Base-by-base conservation (phyloP, 768 basidiomycete species). In the Leccinellum albellum region DNA sequence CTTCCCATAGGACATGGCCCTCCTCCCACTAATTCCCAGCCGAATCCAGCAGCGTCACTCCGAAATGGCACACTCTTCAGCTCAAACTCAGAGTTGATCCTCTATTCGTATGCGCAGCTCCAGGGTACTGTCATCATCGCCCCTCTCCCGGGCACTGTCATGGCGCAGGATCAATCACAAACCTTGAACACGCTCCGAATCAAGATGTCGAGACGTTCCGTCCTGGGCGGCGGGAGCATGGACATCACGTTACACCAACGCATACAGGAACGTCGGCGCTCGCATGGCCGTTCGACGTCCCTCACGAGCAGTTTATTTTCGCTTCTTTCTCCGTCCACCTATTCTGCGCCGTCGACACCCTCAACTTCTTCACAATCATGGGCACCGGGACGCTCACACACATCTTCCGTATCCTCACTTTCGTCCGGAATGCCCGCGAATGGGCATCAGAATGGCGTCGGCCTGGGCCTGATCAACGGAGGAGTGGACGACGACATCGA, bases 41-140 rank as follows among this genome's bases (percentile, higher is more conserved):
- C 53, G 48, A 69, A 51, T 35, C 31, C 58, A 45, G 62, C 44
- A 2, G 20, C 51, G 49, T 56, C 66, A 2, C 70, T 73, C 14
- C 77, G 76, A 23, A 74, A 76, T 1, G 76, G 81, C 5, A 69
- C 77, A 15, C 80, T 82, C 65, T 72, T 80, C 32, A 70, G 76
- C 23, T 70, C 79, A 3, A 82, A 82, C 56, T 77, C 80, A 0
- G 88, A 93, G 60, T 74, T 90, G 17, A 82, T 94, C 20, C 79
- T 94, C 2, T 94, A 94, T 70, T 85, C 92, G 0, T 94, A 94
- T 62, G 90, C 86, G 0, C 89, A 94, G 56, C 79, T 94, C 31
- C 74, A 82, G 6, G 93, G 93, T 5, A 82, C 83, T 0, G 76
- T 89, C 17, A 74, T 80, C 23, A 71, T 93, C 58, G 76, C 81